Conservation (phyloP, 2,329 filamentous ascomycete species). For the Aulographum hederae region DNA sequence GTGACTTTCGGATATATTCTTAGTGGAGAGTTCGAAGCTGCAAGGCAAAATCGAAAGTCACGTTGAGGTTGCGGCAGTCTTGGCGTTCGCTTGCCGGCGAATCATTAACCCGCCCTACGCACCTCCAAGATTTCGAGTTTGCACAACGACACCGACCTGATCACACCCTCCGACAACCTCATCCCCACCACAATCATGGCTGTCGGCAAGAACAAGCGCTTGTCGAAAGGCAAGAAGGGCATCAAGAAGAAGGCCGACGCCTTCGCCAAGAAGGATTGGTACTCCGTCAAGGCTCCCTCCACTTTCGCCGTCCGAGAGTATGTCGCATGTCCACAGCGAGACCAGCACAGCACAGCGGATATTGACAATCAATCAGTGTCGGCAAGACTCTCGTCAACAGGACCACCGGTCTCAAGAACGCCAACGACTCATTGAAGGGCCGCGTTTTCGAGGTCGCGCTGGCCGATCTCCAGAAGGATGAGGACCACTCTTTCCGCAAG, state of each 20-base stretch:
- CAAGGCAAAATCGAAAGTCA: no score
- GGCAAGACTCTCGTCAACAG: slow-evolving; percentile 99
- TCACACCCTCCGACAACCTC: slow-evolving; percentile 12
- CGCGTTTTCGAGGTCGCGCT: slow-evolving; percentile 98
- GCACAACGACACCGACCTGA: slow-evolving; percentile 4
- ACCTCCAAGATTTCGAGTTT: not conserved
- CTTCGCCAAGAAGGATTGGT: slow-evolving; percentile 99
- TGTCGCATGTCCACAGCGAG: slow-evolving; percentile 20
- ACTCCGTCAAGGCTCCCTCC: slow-evolving; percentile 92
- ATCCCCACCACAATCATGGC: slow-evolving; percentile 51
- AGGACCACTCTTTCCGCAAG: slow-evolving; percentile 99
- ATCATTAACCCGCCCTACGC: not conserved
- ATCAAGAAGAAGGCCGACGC: slow-evolving; percentile 99
- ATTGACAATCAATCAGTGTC: slow-evolving; percentile 47
- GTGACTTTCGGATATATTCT: no score
- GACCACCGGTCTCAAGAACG: slow-evolving; percentile 99
- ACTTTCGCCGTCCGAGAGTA: slow-evolving; percentile 96
- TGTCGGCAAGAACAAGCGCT: slow-evolving; percentile 98
- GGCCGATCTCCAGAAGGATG: slow-evolving; percentile 97
- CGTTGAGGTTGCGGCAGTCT: no score
- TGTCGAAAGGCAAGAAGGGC: slow-evolving; percentile 99
- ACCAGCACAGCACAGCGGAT: slow-evolving; percentile 4
- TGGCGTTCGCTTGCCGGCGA: no score
- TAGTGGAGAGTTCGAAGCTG: no score
- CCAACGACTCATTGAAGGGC: slow-evolving; percentile 97